Conservation (phyloP, 352 stramenopile genomes). For the Phytophthora foliorum region DNA sequence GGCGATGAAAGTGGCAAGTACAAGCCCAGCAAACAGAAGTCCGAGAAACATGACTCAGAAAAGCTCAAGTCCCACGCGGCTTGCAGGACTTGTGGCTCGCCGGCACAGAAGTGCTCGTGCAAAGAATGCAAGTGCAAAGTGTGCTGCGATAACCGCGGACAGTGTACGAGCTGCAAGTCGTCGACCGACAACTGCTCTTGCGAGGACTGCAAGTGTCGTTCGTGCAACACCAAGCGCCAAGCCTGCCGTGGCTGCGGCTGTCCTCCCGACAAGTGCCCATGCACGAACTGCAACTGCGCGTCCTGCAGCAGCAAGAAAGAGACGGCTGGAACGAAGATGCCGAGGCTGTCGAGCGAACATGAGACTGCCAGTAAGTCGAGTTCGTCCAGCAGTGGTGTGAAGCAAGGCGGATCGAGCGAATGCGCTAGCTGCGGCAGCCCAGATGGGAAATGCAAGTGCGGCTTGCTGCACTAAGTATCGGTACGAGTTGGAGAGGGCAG, state of each 20-base stretch:
- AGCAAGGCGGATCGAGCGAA: conserved; percentile 1
- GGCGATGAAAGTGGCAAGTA: conserved; percentile 24
- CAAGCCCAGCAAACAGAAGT: conserved; percentile 24
- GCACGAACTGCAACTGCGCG: conserved; percentile 32
- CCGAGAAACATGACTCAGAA: background rate
- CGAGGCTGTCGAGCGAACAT: conserved; percentile 1
- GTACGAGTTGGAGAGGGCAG: background rate
- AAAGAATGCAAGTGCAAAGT: conserved; percentile 45
- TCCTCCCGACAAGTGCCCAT: conserved; percentile 36
- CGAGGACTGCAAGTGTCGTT: conserved; percentile 34
- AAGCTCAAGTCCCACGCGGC: conserved; percentile 12
- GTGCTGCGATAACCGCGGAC: conserved; percentile 35
- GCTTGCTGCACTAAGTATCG: conserved; percentile 31
- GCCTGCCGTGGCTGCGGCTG: conserved; percentile 37
- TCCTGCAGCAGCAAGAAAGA: conserved; percentile 20
- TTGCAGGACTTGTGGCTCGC: conserved; percentile 37
- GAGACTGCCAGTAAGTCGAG: background rate
- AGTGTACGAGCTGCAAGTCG: conserved; percentile 38
- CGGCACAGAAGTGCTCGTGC: conserved; percentile 38
- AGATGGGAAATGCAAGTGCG: conserved; percentile 38
- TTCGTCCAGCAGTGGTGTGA: conserved; percentile 1
- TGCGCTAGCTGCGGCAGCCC: conserved; percentile 34
- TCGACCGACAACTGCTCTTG: conserved; percentile 34
- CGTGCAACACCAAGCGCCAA: conserved; percentile 24
- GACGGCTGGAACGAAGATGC: conserved; percentile 4